These are phyloP conservation scores for Phytophthora tubulina DNA, from an alignment of 352 stramenopile genomes.

Conservation along the genomic window DNA sequence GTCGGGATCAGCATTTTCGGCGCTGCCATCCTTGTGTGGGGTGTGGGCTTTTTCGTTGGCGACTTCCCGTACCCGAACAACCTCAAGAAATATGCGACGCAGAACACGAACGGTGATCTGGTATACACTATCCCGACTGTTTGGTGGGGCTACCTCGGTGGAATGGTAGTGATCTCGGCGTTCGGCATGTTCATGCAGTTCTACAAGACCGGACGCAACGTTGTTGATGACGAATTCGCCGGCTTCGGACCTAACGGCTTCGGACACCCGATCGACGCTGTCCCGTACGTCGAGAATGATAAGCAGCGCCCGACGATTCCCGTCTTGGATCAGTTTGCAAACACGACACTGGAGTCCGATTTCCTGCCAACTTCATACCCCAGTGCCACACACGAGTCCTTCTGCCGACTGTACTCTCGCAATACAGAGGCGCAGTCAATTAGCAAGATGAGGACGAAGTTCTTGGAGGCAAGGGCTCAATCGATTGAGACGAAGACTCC, in stretches of 20 bases:
- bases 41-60: constrained; percentile 53
- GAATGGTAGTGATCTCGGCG: constrained; percentile 42
- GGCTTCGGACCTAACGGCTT: constrained; percentile 28
- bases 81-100: constrained; percentile 40
- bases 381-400: constrained; percentile 30
- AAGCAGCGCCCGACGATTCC: constrained; percentile 21
- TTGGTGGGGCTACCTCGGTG: constrained; percentile 54
- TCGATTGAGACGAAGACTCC: constrained; percentile 23
- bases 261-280: constrained; percentile 31
- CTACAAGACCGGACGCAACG: constrained; percentile 30
- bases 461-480: constrained; percentile 31
- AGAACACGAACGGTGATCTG: constrained; percentile 33
- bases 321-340: constrained; percentile 21
- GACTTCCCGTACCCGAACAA: constrained; percentile 49
- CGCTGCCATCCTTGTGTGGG: constrained; percentile 42
- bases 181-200: constrained; percentile 52
- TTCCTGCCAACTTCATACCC: constrained; percentile 26
- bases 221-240: constrained; percentile 33
- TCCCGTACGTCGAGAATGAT: constrained; percentile 35
- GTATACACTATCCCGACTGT: constrained; percentile 45
- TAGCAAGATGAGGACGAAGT: constrained; percentile 30
- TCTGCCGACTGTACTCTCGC: constrained; percentile 41
- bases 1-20: constrained; percentile 47
- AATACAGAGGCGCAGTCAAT: constrained; percentile 40
- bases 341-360: constrained; percentile 28